Evolutionary conservation across 306 rosid genomes (phyloP).

Genomic region (Fragaria vesca): DNA sequence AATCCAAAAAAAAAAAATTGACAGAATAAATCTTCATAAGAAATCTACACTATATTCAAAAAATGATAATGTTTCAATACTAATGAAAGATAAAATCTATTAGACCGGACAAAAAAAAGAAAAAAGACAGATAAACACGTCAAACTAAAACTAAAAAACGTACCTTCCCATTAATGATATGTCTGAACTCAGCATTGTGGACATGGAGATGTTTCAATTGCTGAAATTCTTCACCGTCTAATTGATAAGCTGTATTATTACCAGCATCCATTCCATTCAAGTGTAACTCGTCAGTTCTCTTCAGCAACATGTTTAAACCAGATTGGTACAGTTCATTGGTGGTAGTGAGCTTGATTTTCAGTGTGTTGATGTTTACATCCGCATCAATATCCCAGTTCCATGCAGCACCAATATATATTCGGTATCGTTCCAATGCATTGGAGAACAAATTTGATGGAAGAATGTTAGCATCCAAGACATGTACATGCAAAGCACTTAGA

Average conservation of each 20-base stretch:
- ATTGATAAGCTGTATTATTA: slow-evolving; percentile 18
- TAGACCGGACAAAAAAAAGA: background rate
- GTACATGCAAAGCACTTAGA: slow-evolving; percentile 28
- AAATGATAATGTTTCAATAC: too few relatives aligned
- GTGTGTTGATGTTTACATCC: slow-evolving; percentile 19
- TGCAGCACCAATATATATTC: slow-evolving; percentile 37
- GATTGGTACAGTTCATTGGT: slow-evolving; percentile 23
- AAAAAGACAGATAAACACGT: background rate
- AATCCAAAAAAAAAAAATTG: too few relatives aligned
- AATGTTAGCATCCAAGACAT: slow-evolving; percentile 14
- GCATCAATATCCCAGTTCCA: slow-evolving; percentile 3
- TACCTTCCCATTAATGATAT: slow-evolving; percentile 22
- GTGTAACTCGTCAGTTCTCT: slow-evolving; percentile 35
- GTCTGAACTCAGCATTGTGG: slow-evolving; percentile 28
- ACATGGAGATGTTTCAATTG: slow-evolving; percentile 41
- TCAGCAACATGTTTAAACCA: slow-evolving; percentile 29
- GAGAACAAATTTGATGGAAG: slow-evolving; percentile 27
- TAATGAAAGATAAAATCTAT: background rate
- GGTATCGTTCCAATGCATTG: slow-evolving; percentile 25
- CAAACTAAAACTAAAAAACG: background rate
- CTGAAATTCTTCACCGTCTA: slow-evolving; percentile 40
- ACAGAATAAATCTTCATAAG: too few relatives aligned
- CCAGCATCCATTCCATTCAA: slow-evolving; percentile 35
- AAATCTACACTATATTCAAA: too few relatives aligned
- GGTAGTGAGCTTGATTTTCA: slow-evolving; percentile 8